Evolutionary conservation across 495 filamentous ascomycete species (phyloP).

Genomic region (Penicillium bovifimosum): DNA sequence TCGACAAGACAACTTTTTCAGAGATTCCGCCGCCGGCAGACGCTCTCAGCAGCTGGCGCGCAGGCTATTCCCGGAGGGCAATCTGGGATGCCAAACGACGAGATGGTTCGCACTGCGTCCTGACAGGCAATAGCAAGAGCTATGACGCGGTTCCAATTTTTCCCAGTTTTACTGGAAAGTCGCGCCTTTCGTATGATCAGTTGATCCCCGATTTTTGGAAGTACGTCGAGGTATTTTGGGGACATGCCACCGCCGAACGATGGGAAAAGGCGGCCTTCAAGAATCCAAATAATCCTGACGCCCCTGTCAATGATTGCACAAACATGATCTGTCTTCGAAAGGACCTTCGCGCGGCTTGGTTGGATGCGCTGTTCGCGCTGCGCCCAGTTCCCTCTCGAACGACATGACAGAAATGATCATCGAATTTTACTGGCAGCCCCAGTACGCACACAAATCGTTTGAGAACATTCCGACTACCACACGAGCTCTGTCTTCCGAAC

Average conservation of each 20-base stretch:
- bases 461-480: conserved; percentile 5
- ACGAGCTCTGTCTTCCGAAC: background rate
- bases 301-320: too few species aligned
- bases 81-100: conserved; percentile 1
- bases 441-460: background rate
- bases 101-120: too few species aligned
- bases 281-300: too few species aligned
- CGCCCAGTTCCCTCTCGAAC: background rate
- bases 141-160: background rate
- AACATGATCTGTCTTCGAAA: too few species aligned
- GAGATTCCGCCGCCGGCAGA: background rate
- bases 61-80: background rate
- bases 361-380: conserved; percentile 6
- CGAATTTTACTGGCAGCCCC: conserved; percentile 15
- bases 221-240: conserved; percentile 9
- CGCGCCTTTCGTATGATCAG: background rate
- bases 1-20: background rate
- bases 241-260: background rate
- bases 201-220: background rate
- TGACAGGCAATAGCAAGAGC: too few species aligned
- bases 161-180: background rate
- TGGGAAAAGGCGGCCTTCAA: too few species aligned
- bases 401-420: conserved; percentile 6
- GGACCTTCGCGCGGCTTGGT: conserved; percentile 4
- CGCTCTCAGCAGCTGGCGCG: background rate